phyloP scores from a whole-genome alignment of 331 rosid genomes.

The Spiraea crenata region DNA sequence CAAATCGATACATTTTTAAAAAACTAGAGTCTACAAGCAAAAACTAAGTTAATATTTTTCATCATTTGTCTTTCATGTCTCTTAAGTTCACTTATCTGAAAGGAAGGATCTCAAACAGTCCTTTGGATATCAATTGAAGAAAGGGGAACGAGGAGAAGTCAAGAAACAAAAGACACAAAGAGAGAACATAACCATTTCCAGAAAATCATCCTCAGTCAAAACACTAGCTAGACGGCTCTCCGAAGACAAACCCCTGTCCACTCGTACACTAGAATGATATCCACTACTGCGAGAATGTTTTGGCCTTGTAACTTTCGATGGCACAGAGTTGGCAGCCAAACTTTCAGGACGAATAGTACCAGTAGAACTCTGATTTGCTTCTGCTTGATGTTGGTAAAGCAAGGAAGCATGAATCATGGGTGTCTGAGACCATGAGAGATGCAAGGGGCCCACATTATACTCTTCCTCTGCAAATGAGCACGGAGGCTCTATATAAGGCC shows the following conservation, averaged over 20 bases:
- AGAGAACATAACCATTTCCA: constrained; percentile 48
- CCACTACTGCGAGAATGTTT: constrained; percentile 30
- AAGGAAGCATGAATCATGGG: constrained; percentile 41
- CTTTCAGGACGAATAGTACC: constrained; percentile 35
- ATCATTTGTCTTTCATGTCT: neutral
- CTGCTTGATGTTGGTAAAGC: constrained; percentile 47
- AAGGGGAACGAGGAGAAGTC: neutral
- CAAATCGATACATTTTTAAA: neutral
- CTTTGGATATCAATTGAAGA: neutral
- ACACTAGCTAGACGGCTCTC: constrained; percentile 46
- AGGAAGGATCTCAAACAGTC: neutral
- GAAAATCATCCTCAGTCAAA: constrained; percentile 64
- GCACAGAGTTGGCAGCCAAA: constrained; percentile 22
- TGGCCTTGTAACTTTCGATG: constrained; percentile 36
- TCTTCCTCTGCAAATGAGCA: constrained; percentile 43
- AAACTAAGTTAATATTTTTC: neutral
- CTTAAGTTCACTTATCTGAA: neutral
- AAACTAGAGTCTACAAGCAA: neutral
- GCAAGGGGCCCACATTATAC: constrained; percentile 32
- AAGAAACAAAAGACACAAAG: constrained; percentile 3
- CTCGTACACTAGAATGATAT: constrained; percentile 27
- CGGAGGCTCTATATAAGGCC: constrained; percentile 38
- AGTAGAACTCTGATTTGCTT: constrained; percentile 37
- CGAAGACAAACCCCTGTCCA: constrained; percentile 39
- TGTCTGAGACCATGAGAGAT: constrained; percentile 49